A percentile compares a stretch with the other conserved stretches of the same genome.
phyloP scores from a whole-genome alignment of 371 early-diverging fungal genomes.

The Mucor lusitanicus region DNA sequence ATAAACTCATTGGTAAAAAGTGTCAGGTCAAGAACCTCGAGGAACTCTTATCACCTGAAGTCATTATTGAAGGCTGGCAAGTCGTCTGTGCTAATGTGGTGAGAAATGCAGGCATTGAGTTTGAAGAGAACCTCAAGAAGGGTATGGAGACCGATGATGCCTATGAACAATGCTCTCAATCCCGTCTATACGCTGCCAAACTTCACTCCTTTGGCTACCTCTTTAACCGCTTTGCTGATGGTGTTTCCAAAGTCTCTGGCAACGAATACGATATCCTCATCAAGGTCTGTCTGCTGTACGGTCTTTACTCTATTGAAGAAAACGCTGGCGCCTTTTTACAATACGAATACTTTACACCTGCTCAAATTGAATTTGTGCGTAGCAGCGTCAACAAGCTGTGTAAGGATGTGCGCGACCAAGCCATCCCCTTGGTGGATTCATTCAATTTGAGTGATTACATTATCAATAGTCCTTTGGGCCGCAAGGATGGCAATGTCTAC shows the following conservation, averaged over 20 bases:
- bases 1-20: slow-evolving; percentile 50
- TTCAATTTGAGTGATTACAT: slow-evolving; percentile 88
- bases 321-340: slow-evolving; percentile 88
- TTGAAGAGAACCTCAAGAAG: slow-evolving; percentile 66
- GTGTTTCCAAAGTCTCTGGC: slow-evolving; percentile 57
- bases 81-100: slow-evolving; percentile 86
- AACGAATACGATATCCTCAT: slow-evolving; percentile 56
- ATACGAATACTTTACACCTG: slow-evolving; percentile 77
- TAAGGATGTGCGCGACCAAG: slow-evolving; percentile 74
- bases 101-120: slow-evolving; percentile 77
- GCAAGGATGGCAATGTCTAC: slow-evolving; percentile 87
- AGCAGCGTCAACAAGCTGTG: slow-evolving; percentile 70
- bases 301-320: slow-evolving; percentile 80
- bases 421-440: slow-evolving; percentile 85
- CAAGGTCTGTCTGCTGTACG: slow-evolving; percentile 80
- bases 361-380: slow-evolving; percentile 72
- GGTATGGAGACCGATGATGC: slow-evolving; percentile 80
- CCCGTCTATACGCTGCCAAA: slow-evolving; percentile 84
- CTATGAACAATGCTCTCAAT: slow-evolving; percentile 86
- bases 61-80: slow-evolving; percentile 82
- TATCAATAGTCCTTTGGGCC: slow-evolving; percentile 88
- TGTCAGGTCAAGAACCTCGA: slow-evolving; percentile 58
- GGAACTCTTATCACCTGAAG: slow-evolving; percentile 61
- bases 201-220: slow-evolving; percentile 86
- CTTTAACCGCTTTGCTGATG: slow-evolving; percentile 85